A percentile compares a stretch with the other conserved stretches of the same genome.
Conservation (phyloP, 2,329 filamentous ascomycete genomes). For the Fonsecaea multimorphosa region DNA sequence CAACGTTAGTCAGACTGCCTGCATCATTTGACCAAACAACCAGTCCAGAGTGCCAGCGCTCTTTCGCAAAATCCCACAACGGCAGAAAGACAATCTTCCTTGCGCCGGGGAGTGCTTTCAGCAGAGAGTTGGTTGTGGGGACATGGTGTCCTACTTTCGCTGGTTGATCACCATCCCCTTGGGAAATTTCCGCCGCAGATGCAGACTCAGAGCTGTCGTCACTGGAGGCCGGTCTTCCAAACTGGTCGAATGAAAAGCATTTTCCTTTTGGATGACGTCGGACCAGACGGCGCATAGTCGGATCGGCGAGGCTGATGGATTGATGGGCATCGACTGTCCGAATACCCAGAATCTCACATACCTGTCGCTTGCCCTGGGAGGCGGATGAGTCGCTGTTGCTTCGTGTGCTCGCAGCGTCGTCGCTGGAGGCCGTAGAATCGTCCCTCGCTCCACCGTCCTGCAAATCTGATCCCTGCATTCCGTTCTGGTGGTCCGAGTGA, state of each 20-base stretch:
- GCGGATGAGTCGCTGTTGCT: constrained; percentile 24
- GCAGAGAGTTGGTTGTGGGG: constrained; percentile 29
- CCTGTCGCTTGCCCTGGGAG: constrained; percentile 40
- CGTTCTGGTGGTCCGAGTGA: background rate
- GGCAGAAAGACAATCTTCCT: constrained; percentile 53
- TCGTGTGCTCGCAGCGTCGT: constrained; percentile 14
- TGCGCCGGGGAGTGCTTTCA: constrained; percentile 33
- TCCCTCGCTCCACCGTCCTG: background rate
- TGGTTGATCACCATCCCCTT: background rate
- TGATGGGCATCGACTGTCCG: constrained; percentile 10
- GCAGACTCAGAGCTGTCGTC: constrained; percentile 60
- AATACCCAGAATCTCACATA: constrained; percentile 29
- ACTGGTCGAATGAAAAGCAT: constrained; percentile 77
- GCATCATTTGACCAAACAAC: constrained; percentile 52
- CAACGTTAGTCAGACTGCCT: constrained; percentile 43
- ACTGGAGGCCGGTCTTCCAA: constrained; percentile 79
- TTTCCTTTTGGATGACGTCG: constrained; percentile 55
- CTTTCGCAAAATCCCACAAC: constrained; percentile 57
- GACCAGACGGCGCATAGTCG: constrained; percentile 51
- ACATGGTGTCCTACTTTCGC: constrained; percentile 11
- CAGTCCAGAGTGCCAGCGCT: constrained; percentile 55
- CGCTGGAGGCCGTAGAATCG: constrained; percentile 12
- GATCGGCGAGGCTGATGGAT: constrained; percentile 46
- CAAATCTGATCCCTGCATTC: background rate
- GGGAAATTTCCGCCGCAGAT: constrained; percentile 22